These are phyloP conservation scores for Fusarium albosuccineum DNA, from an alignment of 2,329 filamentous ascomycete genomes.

Conservation along the genomic window DNA sequence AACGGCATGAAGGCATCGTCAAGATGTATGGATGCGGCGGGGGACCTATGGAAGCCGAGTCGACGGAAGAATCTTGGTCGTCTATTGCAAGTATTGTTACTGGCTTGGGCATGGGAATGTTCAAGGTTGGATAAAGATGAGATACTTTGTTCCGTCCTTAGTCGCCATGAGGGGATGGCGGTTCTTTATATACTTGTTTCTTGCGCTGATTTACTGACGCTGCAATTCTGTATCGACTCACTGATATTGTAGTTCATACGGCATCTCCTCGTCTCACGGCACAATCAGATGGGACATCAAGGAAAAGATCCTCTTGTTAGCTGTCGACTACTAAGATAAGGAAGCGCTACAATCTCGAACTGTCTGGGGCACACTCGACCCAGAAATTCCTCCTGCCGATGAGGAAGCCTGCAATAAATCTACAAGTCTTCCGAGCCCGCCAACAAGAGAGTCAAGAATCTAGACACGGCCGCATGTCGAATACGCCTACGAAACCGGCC, in stretches of 20 bases:
- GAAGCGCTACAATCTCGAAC: no score
- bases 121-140: not conserved
- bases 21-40: not conserved
- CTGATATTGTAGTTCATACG: not conserved
- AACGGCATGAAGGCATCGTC: conserved; percentile 4
- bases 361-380: no score
- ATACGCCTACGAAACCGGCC: not conserved
- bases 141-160: not conserved
- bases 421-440: no score
- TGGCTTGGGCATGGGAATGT: not conserved
- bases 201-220: not conserved
- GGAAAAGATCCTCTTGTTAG: no score
- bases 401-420: no score
- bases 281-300: no score
- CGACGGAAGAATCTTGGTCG: not conserved
- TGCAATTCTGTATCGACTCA: not conserved
- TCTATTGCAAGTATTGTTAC: not conserved
- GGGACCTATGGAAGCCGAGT: not conserved
- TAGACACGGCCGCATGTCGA: not conserved
- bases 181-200: not conserved
- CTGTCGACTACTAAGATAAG: no score
- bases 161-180: not conserved
- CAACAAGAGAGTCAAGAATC: no score
- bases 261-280: no score
- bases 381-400: no score